phyloP scores from a whole-genome alignment of 495 filamentous ascomycete species.

The Aspergillus heteromorphus region DNA sequence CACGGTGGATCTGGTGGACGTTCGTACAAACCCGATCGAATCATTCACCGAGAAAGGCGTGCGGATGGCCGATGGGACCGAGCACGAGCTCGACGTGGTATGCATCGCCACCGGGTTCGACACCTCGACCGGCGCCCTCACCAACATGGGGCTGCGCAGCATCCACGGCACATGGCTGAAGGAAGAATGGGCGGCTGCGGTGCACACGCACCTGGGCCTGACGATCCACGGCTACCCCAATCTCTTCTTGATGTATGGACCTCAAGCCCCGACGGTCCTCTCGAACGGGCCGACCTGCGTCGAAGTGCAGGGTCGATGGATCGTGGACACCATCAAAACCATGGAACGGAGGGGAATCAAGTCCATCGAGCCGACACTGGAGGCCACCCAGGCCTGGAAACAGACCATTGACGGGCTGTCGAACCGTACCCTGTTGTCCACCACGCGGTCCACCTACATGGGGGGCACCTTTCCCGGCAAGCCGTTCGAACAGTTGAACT shows the following conservation, averaged over 20 bases:
- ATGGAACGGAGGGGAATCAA: slow-evolving; percentile 35
- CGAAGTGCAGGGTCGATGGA: slow-evolving; percentile 48
- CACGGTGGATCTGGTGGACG: slow-evolving; percentile 51
- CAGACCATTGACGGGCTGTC: slow-evolving; percentile 31
- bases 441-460: slow-evolving; percentile 45
- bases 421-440: slow-evolving; percentile 45
- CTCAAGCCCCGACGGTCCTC: slow-evolving; percentile 46
- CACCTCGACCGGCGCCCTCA: slow-evolving; percentile 45
- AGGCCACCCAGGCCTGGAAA: slow-evolving; percentile 47
- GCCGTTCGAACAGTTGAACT: slow-evolving; percentile 41
- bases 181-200: slow-evolving; percentile 44
- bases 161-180: slow-evolving; percentile 33
- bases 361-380: slow-evolving; percentile 36
- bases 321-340: slow-evolving; percentile 41
- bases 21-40: slow-evolving; percentile 43
- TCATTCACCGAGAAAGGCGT: slow-evolving; percentile 45
- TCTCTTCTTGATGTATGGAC: slow-evolving; percentile 49
- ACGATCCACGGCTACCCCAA: slow-evolving; percentile 46
- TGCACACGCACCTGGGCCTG: slow-evolving; percentile 45
- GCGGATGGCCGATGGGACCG: slow-evolving; percentile 30
- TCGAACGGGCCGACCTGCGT: slow-evolving; percentile 44
- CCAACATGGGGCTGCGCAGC: slow-evolving; percentile 43
- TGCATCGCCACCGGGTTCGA: slow-evolving; percentile 55
- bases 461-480: slow-evolving; percentile 48
- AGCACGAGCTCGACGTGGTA: slow-evolving; percentile 47